Conservation (phyloP, 2,329 filamentous ascomycete genomes). For the Cryphonectria naterciae region DNA sequence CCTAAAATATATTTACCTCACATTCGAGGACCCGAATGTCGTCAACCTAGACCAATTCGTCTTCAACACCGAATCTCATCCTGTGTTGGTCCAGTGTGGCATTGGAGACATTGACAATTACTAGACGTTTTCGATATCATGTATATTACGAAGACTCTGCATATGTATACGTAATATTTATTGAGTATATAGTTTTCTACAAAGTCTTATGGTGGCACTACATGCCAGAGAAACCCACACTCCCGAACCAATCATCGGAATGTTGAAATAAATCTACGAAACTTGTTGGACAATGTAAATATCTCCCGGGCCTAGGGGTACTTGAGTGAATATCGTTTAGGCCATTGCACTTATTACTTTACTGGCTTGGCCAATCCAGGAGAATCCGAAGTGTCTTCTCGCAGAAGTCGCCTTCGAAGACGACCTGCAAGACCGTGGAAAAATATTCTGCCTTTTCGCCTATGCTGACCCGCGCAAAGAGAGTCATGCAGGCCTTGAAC, state of each 20-base stretch:
- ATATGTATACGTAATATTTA: not conserved
- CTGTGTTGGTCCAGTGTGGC: slow-evolving; percentile 15
- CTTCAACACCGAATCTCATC: slow-evolving; percentile 22
- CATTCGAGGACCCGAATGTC: slow-evolving; percentile 20
- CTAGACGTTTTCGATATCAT: not conserved
- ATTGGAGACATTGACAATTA: slow-evolving; percentile 15
- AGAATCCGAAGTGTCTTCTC: slow-evolving; percentile 1
- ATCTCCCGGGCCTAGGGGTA: too few species aligned
- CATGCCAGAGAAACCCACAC: not conserved
- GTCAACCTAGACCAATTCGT: slow-evolving; percentile 18
- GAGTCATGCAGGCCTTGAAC: slow-evolving; percentile 16
- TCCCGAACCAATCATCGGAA: not conserved
- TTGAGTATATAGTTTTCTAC: not conserved
- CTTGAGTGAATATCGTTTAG: not conserved
- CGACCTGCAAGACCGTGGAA: not conserved
- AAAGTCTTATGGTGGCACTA: not conserved
- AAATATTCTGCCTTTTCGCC: not conserved
- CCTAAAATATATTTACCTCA: slow-evolving; percentile 18
- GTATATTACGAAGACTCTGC: not conserved
- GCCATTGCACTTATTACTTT: not conserved
- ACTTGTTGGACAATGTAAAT: too few species aligned
- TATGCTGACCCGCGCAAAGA: slow-evolving; percentile 8
- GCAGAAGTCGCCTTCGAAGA: not conserved
- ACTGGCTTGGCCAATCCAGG: not conserved
- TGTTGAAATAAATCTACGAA: too few species aligned